Base-by-base conservation (phyloP, 2,329 filamentous ascomycete species). In the Lachnellula arida region DNA sequence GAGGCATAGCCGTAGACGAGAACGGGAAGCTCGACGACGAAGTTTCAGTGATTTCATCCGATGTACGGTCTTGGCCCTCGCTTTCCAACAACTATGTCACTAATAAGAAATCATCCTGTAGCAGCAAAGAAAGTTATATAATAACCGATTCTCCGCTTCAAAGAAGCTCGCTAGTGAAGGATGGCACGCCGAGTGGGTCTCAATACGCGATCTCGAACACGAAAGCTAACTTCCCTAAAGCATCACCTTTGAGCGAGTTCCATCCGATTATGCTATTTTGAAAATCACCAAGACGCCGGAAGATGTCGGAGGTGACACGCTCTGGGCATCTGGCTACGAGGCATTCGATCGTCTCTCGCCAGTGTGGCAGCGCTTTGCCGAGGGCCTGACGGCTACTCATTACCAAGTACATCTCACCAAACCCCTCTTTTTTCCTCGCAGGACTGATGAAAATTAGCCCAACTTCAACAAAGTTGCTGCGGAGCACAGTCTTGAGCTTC, bases 21-120 rank as follows among this genome's bases (percentile, higher is more conserved):
- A 75, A 75, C 19, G 76, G 75, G 54, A 76, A 81, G 62, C 71
- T 79, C 1, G 77, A 78, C 50, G 78, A 81, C 61, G 75, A 84
- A 64, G 77, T 83, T 58, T 79, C 75, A 53, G 77, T 81, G 53
- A 82, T 83, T 65, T 80, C 76, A 51, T 77, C 77, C 49, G 76
- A 80, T 68, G 57, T 56, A 52, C 11, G 15, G 54, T 40, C 17
- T 40, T 22, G 8, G 12, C 11, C 12, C 22, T n/a, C 40, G 3
- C 23, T 15, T 34, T 44, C 19, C 15, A 19, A 28, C 15, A 17
- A 9, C 12, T 23, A 5, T 22, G 28, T 17, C 14, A 5, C 34
- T 11, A 15, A 50, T 7, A 23, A 7, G 14, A 14, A 43, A 47
- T 34, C 4, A 5, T 14, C 8, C n/a, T 39, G 12, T 49, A 60